Evolutionary conservation across 2,329 filamentous ascomycete genomes (phyloP).

Genomic region (Annulohypoxylon truncatum): DNA sequence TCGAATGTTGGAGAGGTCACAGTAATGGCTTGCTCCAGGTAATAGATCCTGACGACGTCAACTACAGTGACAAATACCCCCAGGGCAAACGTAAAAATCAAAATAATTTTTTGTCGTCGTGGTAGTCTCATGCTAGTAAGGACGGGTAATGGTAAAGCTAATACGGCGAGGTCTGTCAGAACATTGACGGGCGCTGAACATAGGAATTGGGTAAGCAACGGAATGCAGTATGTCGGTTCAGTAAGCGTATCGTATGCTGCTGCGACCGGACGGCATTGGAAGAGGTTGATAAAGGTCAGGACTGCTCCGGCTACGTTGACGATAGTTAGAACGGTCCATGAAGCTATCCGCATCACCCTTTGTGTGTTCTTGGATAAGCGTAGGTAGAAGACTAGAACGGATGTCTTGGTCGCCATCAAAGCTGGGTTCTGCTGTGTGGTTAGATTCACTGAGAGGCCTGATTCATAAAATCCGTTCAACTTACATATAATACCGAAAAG

Average conservation of each 20-base stretch:
- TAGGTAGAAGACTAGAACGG: conserved; percentile 92
- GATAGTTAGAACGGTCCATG: conserved; percentile 79
- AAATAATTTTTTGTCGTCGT: conserved; percentile 84
- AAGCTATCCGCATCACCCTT: conserved; percentile 80
- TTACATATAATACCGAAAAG: conserved; percentile 72
- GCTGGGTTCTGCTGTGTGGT: conserved; percentile 76
- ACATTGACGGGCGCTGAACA: conserved; percentile 91
- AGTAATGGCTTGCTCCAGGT: conserved; percentile 79
- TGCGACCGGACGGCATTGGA: conserved; percentile 82
- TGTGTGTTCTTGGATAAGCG: conserved; percentile 82
- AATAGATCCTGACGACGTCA: conserved; percentile 90
- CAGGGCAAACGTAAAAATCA: conserved; percentile 86
- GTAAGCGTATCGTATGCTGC: conserved; percentile 70
- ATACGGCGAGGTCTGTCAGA: conserved; percentile 87
- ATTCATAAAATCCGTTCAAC: conserved; percentile 40
- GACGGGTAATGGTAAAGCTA: conserved; percentile 89
- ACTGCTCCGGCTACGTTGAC: conserved; percentile 84
- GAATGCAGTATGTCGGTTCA: conserved; percentile 60
- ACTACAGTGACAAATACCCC: conserved; percentile 90
- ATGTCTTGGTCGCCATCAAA: conserved; percentile 91
- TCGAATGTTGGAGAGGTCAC: conserved; percentile 54
- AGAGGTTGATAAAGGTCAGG: conserved; percentile 86
- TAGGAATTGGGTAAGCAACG: conserved; percentile 71
- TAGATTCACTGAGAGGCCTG: conserved; percentile 23
- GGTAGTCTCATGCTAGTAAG: conserved; percentile 88